These are phyloP conservation scores for Trichoderma aggressivum DNA, from an alignment of 2,329 filamentous ascomycete genomes.

Conservation along the genomic window DNA sequence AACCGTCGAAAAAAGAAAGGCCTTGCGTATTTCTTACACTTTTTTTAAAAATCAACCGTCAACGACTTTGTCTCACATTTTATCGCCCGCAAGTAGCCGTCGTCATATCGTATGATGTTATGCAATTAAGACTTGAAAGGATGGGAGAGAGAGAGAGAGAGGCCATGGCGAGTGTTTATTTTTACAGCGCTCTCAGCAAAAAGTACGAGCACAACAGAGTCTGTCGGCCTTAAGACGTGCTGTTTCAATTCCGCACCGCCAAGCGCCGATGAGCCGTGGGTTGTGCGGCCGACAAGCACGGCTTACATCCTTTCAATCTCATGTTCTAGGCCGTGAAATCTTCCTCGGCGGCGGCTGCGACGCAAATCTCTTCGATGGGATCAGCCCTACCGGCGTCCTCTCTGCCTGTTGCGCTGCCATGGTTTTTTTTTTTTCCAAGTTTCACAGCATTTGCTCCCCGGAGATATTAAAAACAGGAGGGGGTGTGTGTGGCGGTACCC, in stretches of 20 bases:
- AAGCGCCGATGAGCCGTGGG: background rate
- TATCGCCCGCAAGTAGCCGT: background rate
- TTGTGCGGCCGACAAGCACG: background rate
- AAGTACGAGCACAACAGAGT: background rate
- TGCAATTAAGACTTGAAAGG: background rate
- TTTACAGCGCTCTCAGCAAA: background rate
- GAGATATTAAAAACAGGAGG: background rate
- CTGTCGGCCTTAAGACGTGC: background rate
- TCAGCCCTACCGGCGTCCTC: constrained; percentile 15
- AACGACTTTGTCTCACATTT: background rate
- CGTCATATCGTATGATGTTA: background rate
- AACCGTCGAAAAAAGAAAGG: background rate
- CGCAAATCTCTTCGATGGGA: background rate
- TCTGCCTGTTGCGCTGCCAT: background rate
- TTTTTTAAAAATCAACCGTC: background rate
- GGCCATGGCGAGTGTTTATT: background rate
- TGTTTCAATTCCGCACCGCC: background rate
- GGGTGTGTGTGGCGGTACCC: background rate
- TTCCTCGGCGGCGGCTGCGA: background rate
- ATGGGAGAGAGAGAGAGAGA: background rate
- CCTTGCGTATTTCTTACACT: background rate
- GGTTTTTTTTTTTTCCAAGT: constrained; percentile 4
- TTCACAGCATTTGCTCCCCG: constrained; percentile 5
- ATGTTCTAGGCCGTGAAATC: background rate
- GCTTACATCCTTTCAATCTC: background rate